Conservation (phyloP, 306 rosid species). For the Dryas drummondii region DNA sequence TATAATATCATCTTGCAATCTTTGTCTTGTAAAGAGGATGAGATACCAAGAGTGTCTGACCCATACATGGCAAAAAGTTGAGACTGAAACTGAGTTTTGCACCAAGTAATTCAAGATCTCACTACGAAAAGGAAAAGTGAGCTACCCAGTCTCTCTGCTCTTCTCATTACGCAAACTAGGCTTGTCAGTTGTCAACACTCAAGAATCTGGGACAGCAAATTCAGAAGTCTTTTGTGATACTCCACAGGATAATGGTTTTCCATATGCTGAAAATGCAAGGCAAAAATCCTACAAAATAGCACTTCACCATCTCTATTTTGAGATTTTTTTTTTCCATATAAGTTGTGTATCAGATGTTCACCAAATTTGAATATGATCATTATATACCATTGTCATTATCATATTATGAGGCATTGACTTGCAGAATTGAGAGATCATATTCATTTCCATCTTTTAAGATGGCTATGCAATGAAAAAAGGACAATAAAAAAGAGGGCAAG, state of each 20-base stretch:
- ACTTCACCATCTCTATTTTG: too few relatives aligned
- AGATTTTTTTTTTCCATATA: too few relatives aligned
- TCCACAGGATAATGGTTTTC: background rate
- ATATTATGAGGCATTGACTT: too few relatives aligned
- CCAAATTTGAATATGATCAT: too few relatives aligned
- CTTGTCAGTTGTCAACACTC: constrained; percentile 2
- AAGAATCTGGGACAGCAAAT: background rate
- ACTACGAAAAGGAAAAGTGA: background rate
- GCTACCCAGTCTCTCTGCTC: background rate
- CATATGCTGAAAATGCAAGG: background rate
- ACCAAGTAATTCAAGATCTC: background rate
- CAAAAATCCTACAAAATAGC: background rate
- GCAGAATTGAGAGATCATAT: background rate
- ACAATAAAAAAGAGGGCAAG: background rate
- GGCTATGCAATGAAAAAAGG: background rate
- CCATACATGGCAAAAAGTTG: constrained; percentile 21
- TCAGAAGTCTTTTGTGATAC: background rate
- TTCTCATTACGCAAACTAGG: constrained; percentile 8
- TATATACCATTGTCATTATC: too few relatives aligned
- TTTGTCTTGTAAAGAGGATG: constrained; percentile 27
- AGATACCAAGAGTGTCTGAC: constrained; percentile 35
- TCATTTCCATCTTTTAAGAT: background rate
- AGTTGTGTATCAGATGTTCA: too few relatives aligned
- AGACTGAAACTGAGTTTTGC: background rate
- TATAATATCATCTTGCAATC: background rate